Evolutionary conservation across 192 early-diverging fungal species (phyloP).

Genomic region (Gigaspora rosea): DNA sequence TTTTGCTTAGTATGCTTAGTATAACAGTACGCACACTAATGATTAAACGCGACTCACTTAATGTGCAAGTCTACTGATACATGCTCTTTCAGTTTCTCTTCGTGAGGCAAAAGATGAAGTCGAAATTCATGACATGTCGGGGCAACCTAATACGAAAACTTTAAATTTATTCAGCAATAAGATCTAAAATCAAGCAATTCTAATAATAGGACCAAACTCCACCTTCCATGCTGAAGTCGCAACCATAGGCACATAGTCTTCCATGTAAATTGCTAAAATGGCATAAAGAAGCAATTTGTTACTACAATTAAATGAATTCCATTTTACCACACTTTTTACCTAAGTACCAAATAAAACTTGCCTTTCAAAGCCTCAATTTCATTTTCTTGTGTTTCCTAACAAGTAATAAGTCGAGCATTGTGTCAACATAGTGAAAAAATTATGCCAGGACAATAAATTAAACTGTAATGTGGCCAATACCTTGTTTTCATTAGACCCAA

Average conservation of each 20-base stretch:
- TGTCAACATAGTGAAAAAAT: neutral
- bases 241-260: constrained; percentile 52
- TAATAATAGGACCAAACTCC: neutral
- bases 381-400: constrained; percentile 62
- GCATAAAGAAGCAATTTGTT: neutral
- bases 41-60: constrained; percentile 40
- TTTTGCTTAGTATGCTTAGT: constrained; percentile 40
- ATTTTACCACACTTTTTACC: constrained; percentile 30
- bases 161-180: neutral
- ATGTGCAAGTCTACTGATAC: constrained; percentile 54
- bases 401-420: neutral
- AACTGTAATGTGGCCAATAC: neutral
- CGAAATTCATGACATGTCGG: constrained; percentile 51
- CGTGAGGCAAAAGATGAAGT: constrained; percentile 51
- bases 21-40: constrained; percentile 34
- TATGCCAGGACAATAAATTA: neutral
- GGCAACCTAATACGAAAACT: constrained; percentile 37
- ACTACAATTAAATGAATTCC: neutral
- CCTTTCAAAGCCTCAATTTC: constrained; percentile 72
- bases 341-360: constrained; percentile 18
- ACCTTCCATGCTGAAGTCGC: constrained; percentile 58
- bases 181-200: neutral
- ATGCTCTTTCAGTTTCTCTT: constrained; percentile 48
- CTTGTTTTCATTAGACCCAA: neutral
- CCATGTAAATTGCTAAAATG: constrained; percentile 60